A percentile compares a stretch with the other conserved stretches of the same genome.
Evolutionary conservation across 441 rosid genomes (phyloP).

Genomic region (Pelargonium myrrhifolium): DNA sequence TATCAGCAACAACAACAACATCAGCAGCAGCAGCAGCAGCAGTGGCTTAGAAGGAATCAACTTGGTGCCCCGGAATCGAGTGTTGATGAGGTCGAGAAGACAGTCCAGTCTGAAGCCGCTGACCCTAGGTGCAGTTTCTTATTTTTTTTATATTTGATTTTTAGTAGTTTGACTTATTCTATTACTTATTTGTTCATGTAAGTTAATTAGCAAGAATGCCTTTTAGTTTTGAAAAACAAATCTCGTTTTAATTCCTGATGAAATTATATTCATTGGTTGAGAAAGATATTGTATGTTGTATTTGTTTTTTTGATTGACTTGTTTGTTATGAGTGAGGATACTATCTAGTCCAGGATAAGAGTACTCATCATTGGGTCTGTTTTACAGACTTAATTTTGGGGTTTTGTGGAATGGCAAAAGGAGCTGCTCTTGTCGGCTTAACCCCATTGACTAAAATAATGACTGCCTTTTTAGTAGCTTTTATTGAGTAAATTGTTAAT

Average conservation of each 20-base stretch:
- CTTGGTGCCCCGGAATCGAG: slow-evolving; percentile 32
- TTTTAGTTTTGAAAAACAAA: background rate
- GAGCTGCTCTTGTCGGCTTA: no score
- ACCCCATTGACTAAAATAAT: no score
- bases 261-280: no score
- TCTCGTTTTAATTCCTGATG: background rate
- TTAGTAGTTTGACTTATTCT: background rate
- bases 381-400: no score
- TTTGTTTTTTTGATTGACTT: no score
- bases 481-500: background rate
- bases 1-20: slow-evolving; percentile 34
- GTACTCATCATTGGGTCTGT: no score
- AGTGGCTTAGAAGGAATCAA: slow-evolving; percentile 71
- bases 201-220: background rate
- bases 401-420: no score
- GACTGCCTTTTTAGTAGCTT: no score
- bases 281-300: no score
- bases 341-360: no score
- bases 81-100: slow-evolving; percentile 72
- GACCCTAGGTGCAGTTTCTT: slow-evolving; percentile 50
- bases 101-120: slow-evolving; percentile 65
- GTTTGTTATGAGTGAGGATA: no score
- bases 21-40: slow-evolving; percentile 35
- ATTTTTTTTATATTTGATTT: background rate
- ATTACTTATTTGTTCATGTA: background rate